These are phyloP conservation scores for Coemansia sp. DNA, from an alignment of 192 early-diverging fungal genomes.

Conservation along the genomic window DNA sequence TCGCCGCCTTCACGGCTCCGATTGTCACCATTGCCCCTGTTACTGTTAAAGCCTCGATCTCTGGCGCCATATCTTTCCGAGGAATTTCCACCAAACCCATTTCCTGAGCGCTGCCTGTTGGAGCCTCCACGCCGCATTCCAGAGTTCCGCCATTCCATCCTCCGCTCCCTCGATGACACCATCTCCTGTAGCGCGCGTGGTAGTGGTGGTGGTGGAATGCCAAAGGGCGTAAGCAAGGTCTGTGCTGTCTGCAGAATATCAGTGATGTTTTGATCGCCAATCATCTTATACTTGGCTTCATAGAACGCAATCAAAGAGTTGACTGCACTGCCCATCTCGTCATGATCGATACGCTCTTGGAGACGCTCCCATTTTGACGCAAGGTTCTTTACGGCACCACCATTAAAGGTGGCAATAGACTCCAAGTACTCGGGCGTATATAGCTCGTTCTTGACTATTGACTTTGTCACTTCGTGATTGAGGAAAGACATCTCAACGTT, in stretches of 20 bases:
- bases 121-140: background rate
- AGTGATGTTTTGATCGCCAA: constrained; percentile 17
- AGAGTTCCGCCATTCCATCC: background rate
- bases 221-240: constrained; percentile 29
- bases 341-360: constrained; percentile 18
- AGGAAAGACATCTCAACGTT: constrained; percentile 81
- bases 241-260: constrained; percentile 23
- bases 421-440: constrained; percentile 33
- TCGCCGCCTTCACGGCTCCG: constrained; percentile 4
- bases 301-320: constrained; percentile 52
- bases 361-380: constrained; percentile 32
- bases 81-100: too few species aligned
- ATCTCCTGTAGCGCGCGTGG: constrained; percentile 11
- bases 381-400: constrained; percentile 24
- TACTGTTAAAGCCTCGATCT: constrained; percentile 5
- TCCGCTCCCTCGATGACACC: constrained; percentile 1
- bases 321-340: constrained; percentile 45
- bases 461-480: constrained; percentile 59
- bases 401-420: constrained; percentile 18
- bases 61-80: too few species aligned
- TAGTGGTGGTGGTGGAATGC: constrained; percentile 18
- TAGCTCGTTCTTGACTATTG: constrained; percentile 56
- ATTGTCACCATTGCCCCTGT: constrained; percentile 2
- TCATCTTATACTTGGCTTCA: constrained; percentile 8
- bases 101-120: background rate